A percentile compares a stretch with the other conserved stretches of the same genome.
Evolutionary conservation across 495 filamentous ascomycete genomes (phyloP).

Genomic region (Daldinia vernicosa): DNA sequence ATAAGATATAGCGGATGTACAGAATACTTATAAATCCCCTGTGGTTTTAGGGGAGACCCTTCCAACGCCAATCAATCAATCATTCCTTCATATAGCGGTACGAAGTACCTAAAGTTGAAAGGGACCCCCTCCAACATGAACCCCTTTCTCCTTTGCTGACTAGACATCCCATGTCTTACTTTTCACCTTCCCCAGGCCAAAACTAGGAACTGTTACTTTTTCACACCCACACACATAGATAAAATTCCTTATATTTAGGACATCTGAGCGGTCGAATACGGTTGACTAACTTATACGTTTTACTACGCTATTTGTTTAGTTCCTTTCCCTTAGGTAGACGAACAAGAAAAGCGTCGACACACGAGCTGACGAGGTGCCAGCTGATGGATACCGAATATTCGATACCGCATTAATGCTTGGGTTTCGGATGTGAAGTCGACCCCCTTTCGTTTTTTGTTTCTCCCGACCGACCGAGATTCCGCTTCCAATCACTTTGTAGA

Average conservation of each 20-base stretch:
- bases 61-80: constrained; percentile 42
- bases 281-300: constrained; percentile 12
- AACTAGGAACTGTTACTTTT: constrained; percentile 20
- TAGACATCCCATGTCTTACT: constrained; percentile 36
- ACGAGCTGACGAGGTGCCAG: constrained; percentile 8
- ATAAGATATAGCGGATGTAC: constrained; percentile 13
- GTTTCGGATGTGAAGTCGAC: constrained; percentile 41
- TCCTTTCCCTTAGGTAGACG: neutral
- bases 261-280: constrained; percentile 9
- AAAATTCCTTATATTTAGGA: constrained; percentile 12
- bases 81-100: constrained; percentile 12
- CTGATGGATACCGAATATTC: constrained; percentile 10
- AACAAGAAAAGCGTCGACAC: neutral
- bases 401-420: constrained; percentile 39
- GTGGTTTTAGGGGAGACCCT: constrained; percentile 37
- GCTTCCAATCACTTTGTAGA: constrained; percentile 22
- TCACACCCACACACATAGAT: constrained; percentile 17
- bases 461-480: constrained; percentile 17
- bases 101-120: constrained; percentile 4
- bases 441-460: constrained; percentile 34
- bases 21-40: constrained; percentile 16
- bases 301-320: constrained; percentile 7
- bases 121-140: neutral
- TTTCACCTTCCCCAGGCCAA: constrained; percentile 15
- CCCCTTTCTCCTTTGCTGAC: constrained; percentile 39